These are phyloP conservation scores for Scutellaria barbata DNA, from an alignment of 257 asterid genomes.

Conservation along the genomic window DNA sequence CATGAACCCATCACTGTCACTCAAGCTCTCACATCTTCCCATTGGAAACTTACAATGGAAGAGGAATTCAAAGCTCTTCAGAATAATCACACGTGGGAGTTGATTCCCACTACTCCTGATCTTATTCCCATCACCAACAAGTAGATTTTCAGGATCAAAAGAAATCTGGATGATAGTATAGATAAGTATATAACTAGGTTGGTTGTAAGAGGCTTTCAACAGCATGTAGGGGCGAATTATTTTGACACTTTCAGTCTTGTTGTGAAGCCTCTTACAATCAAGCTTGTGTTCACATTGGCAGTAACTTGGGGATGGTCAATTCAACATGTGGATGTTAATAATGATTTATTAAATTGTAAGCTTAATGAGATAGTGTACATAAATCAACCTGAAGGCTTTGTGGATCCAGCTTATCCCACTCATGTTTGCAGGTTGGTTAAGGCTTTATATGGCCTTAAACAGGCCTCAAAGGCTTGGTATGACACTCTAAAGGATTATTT, in stretches of 20 bases:
- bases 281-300: background rate
- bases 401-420: background rate
- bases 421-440: background rate
- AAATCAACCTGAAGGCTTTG: background rate
- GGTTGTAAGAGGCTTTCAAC: background rate
- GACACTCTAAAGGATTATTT: background rate
- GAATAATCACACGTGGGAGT: too few species aligned
- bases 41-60: background rate
- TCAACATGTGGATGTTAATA: background rate
- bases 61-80: background rate
- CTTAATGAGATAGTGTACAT: background rate
- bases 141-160: background rate
- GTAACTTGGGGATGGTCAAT: background rate
- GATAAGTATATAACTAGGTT: background rate
- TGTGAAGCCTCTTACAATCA: background rate
- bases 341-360: background rate
- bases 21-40: background rate
- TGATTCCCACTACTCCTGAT: background rate
- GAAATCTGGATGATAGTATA: background rate
- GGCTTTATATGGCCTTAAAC: background rate
- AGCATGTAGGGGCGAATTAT: background rate
- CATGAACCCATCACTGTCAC: too few species aligned
- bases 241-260: background rate
- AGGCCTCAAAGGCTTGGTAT: background rate
- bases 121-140: background rate